These are phyloP conservation scores for Heritiera littoralis DNA, from an alignment of 345 rosid genomes.

Conservation along the genomic window DNA sequence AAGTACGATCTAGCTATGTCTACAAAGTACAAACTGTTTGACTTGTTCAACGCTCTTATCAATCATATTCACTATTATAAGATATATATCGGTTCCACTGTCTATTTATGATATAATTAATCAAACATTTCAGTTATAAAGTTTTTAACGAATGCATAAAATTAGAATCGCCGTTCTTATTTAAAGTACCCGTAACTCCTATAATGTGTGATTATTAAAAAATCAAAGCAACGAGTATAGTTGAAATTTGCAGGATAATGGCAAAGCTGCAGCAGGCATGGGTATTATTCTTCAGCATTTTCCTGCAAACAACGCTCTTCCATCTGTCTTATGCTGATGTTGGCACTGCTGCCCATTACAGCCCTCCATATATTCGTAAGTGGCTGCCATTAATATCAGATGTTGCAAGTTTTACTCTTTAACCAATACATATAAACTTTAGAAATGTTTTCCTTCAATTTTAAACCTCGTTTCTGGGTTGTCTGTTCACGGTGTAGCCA, in stretches of 20 bases:
- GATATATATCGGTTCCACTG: no score
- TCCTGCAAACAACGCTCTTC: background rate
- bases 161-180: background rate
- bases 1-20: no score
- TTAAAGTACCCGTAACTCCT: background rate
- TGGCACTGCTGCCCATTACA: slow-evolving; percentile 46
- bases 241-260: background rate
- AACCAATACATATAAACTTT: no score
- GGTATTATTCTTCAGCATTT: background rate
- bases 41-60: background rate
- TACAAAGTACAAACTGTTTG: background rate
- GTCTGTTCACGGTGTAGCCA: slow-evolving; percentile 36
- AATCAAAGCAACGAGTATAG: background rate
- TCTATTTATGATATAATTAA: no score
- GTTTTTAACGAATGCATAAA: background rate
- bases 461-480: background rate
- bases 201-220: background rate
- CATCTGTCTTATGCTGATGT: slow-evolving; percentile 33
- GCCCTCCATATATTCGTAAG: slow-evolving; percentile 55
- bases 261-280: background rate
- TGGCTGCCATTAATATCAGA: background rate
- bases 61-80: background rate
- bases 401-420: background rate
- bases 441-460: no score
- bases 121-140: background rate